A percentile compares a stretch with the other conserved stretches of the same genome.
Evolutionary conservation across 352 stramenopile species (phyloP).

Genomic region (Phytophthora colocasiae): DNA sequence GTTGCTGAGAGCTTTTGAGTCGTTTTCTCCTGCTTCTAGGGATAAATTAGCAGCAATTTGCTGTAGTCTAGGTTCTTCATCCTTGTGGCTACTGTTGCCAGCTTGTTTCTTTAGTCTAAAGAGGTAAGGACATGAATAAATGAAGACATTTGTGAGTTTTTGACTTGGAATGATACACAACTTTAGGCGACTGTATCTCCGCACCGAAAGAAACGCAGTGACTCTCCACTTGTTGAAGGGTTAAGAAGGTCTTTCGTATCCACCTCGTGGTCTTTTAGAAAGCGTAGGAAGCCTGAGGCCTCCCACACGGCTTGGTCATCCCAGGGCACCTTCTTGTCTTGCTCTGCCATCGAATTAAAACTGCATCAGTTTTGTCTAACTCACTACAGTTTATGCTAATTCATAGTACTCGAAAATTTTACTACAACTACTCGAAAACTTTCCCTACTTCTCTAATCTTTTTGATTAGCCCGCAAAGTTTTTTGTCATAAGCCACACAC

Average conservation of each 20-base stretch:
- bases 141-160: slow-evolving; percentile 2
- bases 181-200: slow-evolving; percentile 1
- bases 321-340: slow-evolving; percentile 34
- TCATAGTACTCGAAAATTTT: too few relatives aligned
- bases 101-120: slow-evolving; percentile 41
- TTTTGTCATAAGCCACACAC: background rate
- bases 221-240: slow-evolving; percentile 19
- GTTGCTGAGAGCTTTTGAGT: background rate
- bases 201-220: slow-evolving; percentile 72
- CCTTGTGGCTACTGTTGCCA: background rate
- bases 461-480: background rate
- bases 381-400: too few relatives aligned
- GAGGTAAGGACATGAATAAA: background rate
- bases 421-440: too few relatives aligned
- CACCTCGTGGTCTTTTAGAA: slow-evolving; percentile 63
- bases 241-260: slow-evolving; percentile 51
- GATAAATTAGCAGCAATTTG: slow-evolving; percentile 29
- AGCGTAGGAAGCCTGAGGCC: slow-evolving; percentile 58
- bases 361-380: too few relatives aligned
- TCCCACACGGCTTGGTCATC: slow-evolving; percentile 50
- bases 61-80: slow-evolving; percentile 24
- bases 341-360: background rate
- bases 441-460: background rate
- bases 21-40: slow-evolving; percentile 20
- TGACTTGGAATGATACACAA: slow-evolving; percentile 28